Evolutionary conservation across 306 rosid genomes (phyloP), one percentile per base, ranked within the genome.

Genomic region (Quercus engelmannii): DNA sequence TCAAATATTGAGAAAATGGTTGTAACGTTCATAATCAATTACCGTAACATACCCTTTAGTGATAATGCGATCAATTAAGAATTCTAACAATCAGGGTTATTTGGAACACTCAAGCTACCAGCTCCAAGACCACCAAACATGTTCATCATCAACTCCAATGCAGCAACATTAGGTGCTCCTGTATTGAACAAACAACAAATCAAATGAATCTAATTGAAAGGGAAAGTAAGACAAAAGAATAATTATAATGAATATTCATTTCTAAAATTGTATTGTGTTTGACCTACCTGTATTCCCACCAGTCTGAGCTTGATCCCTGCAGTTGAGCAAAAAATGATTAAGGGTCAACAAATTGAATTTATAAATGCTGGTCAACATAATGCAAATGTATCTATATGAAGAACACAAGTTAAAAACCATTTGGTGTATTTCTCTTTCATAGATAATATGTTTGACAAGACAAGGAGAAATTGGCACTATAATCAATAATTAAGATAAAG

Each of bases 81-180:
- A 43, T 41, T 46, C 86, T 67, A 84, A 89, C 93, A 87, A 55
- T 85, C 74, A 17, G 88, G 80, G 78, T 80, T 86, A 84, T 57
- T 83, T 5, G 92, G 85, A 41, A 58, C 81, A 38, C 83, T 73
- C 79, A 85, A 71, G 72, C 87, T 64, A 20, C 89, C 93, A 31
- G 88, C 81, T 12, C 93, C 91, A 33, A 89, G 93, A 64, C 93
- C 91, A 72, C 93, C 88, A 63, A 89, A 87, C 88, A 89, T 86
- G 87, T 83, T 85, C 86, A 85, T 85, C 83, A 89, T 43, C 79
- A 87, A 51, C 73, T 89, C 93, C 80, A 89, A 74, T 58, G 82
- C 88, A 19, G 81, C 69, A 78, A 43, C 73, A 71, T 78, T 84
- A n/a, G 90, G 88, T 41, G 78, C 76, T 64, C 88, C 92, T 88